These are phyloP conservation scores for Pluteus cervinus DNA, from an alignment of 768 basidiomycete genomes.

Conservation along the genomic window DNA sequence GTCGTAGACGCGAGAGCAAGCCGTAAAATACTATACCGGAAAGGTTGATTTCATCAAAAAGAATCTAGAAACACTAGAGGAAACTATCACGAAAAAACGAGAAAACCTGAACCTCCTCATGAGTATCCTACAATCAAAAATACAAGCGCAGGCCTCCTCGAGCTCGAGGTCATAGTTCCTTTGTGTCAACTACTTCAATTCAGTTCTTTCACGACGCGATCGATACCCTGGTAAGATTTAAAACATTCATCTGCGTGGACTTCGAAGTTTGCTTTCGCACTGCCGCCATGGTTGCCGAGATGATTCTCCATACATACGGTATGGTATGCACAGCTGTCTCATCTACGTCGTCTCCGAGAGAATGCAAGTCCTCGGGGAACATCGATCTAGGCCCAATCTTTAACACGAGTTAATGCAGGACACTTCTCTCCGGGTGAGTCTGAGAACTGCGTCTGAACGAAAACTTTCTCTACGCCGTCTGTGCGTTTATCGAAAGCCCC, in stretches of 20 bases:
- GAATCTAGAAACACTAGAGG: slow-evolving; percentile 84
- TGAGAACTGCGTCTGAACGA: slow-evolving; percentile 62
- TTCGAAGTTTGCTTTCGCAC: no score
- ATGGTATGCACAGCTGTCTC: no score
- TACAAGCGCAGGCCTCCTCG: slow-evolving; percentile 31
- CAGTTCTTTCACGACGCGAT: no score
- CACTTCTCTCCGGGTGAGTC: slow-evolving; percentile 38
- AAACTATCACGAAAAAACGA: slow-evolving; percentile 86
- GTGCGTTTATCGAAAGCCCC: slow-evolving; percentile 52
- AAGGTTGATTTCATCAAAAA: slow-evolving; percentile 79
- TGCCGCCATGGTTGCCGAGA: no score
- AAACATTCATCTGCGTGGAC: no score
- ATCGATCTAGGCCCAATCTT: slow-evolving; percentile 35
- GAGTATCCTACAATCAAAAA: slow-evolving; percentile 63
- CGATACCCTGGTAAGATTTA: no score
- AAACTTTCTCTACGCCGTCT: slow-evolving; percentile 62
- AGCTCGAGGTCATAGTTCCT: no score
- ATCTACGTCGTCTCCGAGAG: no score
- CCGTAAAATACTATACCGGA: slow-evolving; percentile 69
- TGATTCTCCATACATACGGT: no score
- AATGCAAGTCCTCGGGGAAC: no score
- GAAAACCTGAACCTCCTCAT: slow-evolving; percentile 79
- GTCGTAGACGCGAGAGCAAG: slow-evolving; percentile 73
- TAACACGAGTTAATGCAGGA: slow-evolving; percentile 47
- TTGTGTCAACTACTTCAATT: no score